phyloP scores from a whole-genome alignment of 1,284 basidiomycete genomes.

The Peniophora sp. region DNA sequence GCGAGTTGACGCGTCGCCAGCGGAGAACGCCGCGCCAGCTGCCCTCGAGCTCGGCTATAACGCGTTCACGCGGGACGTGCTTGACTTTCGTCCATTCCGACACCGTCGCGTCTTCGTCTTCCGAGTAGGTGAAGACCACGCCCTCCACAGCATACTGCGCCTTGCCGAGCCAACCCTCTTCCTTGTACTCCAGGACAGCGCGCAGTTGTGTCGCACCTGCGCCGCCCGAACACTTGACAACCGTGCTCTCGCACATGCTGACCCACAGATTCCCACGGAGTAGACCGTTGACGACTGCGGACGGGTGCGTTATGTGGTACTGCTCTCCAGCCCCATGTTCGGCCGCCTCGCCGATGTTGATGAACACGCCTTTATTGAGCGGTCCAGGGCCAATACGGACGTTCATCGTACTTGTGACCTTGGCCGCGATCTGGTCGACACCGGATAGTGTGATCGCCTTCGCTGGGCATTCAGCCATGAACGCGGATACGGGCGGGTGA shows the following conservation, averaged over 20 bases:
- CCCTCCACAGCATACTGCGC: constrained; percentile 88
- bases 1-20: constrained; percentile 57
- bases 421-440: constrained; percentile 90
- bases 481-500: constrained; percentile 92
- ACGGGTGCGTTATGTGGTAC: constrained; percentile 87
- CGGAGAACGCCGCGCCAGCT: constrained; percentile 81
- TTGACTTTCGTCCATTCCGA: constrained; percentile 84
- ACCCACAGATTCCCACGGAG: constrained; percentile 87
- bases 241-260: constrained; percentile 74
- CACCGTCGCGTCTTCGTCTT: constrained; percentile 39
- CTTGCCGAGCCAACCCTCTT: constrained; percentile 94
- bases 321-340: constrained; percentile 67
- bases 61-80: constrained; percentile 75
- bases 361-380: constrained; percentile 84
- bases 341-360: constrained; percentile 62
- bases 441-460: constrained; percentile 68
- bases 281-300: constrained; percentile 87
- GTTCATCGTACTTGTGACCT: constrained; percentile 72
- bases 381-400: constrained; percentile 78
- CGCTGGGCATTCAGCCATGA: constrained; percentile 72
- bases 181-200: constrained; percentile 89
- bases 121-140: constrained; percentile 77
- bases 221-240: constrained; percentile 76
- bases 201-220: constrained; percentile 54
- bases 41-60: constrained; percentile 83